Conservation (phyloP, 495 filamentous ascomycete species). For the Penicillium roqueforti region DNA sequence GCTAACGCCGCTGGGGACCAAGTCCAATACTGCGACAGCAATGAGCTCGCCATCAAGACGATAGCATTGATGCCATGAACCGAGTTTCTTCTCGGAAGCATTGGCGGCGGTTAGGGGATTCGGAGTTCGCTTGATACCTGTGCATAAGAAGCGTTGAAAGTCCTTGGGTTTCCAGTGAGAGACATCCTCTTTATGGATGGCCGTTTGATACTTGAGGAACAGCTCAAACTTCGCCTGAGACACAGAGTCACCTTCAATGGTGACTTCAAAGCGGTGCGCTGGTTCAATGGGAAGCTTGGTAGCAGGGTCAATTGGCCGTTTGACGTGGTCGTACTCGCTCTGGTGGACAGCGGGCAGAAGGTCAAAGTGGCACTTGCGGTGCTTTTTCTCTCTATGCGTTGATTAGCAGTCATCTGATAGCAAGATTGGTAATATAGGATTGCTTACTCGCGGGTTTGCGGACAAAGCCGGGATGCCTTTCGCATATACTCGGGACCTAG, state of each 20-base stretch:
- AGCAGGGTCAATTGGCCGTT: constrained; percentile 47
- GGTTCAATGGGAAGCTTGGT: constrained; percentile 61
- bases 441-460: constrained; percentile 68
- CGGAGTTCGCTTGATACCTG: constrained; percentile 60
- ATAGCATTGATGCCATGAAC: constrained; percentile 95
- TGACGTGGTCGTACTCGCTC: constrained; percentile 54
- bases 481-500: constrained; percentile 73
- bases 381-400: constrained; percentile 59
- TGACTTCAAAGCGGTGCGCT: constrained; percentile 73
- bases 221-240: constrained; percentile 82
- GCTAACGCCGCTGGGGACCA: constrained; percentile 83
- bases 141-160: constrained; percentile 86
- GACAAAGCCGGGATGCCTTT: constrained; percentile 67
- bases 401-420: constrained; percentile 10
- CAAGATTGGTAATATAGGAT: not conserved
- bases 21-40: constrained; percentile 82
- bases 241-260: constrained; percentile 71
- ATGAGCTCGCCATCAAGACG: constrained; percentile 83
- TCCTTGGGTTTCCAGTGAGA: constrained; percentile 61
- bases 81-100: constrained; percentile 58
- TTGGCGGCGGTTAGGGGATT: constrained; percentile 24
- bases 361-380: constrained; percentile 70
- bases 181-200: constrained; percentile 71
- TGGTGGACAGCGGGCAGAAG: constrained; percentile 70
- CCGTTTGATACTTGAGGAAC: constrained; percentile 80